Evolutionary conservation across 768 basidiomycete genomes (phyloP).

Genomic region (Mycena maculata): DNA sequence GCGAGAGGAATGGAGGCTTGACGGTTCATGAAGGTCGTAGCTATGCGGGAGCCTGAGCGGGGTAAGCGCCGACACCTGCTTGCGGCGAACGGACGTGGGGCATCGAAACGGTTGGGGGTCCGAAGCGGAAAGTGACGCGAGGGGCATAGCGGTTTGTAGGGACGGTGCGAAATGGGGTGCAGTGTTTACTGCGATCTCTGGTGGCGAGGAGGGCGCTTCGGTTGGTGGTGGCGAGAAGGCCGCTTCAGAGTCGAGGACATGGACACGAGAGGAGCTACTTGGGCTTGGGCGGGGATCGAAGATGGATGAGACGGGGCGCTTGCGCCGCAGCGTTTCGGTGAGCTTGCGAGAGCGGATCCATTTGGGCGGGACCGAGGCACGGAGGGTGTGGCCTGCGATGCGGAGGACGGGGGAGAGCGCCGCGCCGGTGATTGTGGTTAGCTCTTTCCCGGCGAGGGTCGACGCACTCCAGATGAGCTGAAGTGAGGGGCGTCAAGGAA

Average conservation of each 20-base stretch:
- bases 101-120: neutral
- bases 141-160: neutral
- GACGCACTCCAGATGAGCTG: conserved; percentile 17
- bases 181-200: neutral
- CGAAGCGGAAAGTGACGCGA: neutral
- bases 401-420: conserved; percentile 10
- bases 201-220: neutral
- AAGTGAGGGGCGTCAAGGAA: neutral
- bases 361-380: conserved; percentile 12
- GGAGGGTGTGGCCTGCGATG: conserved; percentile 1
- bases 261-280: neutral
- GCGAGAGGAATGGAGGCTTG: neutral
- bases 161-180: neutral
- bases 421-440: neutral
- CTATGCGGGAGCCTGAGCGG: conserved; percentile 7
- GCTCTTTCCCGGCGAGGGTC: neutral
- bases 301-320: conserved; percentile 13
- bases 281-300: conserved; percentile 14
- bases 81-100: neutral
- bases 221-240: too few species aligned
- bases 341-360: conserved; percentile 7
- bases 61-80: neutral
- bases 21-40: neutral
- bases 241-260: neutral
- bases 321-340: conserved; percentile 7